A percentile compares a stretch with the other conserved stretches of the same genome.
Conservation (phyloP, 2,329 filamentous ascomycete genomes). For the Neopestalotiopsis clavispora region DNA sequence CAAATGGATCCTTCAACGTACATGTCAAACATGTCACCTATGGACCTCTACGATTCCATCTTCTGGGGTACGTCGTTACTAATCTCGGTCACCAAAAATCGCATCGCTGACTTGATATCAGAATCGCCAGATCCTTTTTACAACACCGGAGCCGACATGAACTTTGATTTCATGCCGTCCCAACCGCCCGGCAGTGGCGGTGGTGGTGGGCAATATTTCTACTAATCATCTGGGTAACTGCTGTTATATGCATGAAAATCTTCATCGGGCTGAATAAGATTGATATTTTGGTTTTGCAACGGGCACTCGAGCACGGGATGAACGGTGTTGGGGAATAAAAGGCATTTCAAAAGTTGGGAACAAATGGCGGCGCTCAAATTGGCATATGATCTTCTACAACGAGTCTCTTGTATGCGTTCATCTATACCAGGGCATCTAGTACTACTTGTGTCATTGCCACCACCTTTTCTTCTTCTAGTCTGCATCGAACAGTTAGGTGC, state of each 20-base stretch:
- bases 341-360: slow-evolving; percentile 5
- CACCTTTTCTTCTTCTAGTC: slow-evolving; percentile 39
- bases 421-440: slow-evolving; percentile 27
- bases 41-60: slow-evolving; percentile 72
- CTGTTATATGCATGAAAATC: background rate
- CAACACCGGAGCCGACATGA: slow-evolving; percentile 57
- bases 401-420: background rate
- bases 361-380: background rate
- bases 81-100: slow-evolving; percentile 21
- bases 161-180: slow-evolving; percentile 58
- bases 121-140: slow-evolving; percentile 67
- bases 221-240: slow-evolving; percentile 52
- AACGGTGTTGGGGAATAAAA: slow-evolving; percentile 1
- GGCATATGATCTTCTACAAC: background rate
- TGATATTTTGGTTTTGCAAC: background rate
- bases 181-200: slow-evolving; percentile 59
- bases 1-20: slow-evolving; percentile 60
- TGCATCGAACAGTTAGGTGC: slow-evolving; percentile 19
- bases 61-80: slow-evolving; percentile 61
- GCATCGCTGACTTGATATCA: slow-evolving; percentile 31
- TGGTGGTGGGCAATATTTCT: slow-evolving; percentile 52
- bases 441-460: slow-evolving; percentile 36
- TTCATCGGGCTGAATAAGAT: background rate
- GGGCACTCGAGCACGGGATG: background rate
- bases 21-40: slow-evolving; percentile 70